Conservation (phyloP, 192 early-diverging fungal genomes). For the Backusella tarrabulga region DNA sequence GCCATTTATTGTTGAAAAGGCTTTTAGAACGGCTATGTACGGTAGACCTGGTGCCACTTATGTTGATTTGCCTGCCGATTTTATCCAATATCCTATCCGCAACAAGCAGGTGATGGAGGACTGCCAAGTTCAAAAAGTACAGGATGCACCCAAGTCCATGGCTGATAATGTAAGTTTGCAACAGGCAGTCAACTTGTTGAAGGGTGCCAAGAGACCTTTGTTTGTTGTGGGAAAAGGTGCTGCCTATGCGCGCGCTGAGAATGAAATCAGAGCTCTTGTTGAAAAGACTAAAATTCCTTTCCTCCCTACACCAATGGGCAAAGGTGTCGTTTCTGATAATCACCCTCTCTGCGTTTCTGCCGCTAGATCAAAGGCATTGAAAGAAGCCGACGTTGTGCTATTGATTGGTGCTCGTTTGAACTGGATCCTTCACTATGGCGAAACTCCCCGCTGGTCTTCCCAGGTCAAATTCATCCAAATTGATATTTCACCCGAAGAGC, state of each 20-base stretch:
- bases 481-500: slow-evolving; percentile 66
- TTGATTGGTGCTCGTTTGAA: slow-evolving; percentile 69
- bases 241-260: slow-evolving; percentile 65
- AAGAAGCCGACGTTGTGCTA: slow-evolving; percentile 65
- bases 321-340: slow-evolving; percentile 64
- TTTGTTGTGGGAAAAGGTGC: slow-evolving; percentile 74
- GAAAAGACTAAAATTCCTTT: slow-evolving; percentile 62
- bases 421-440: slow-evolving; percentile 77
- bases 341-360: slow-evolving; percentile 62
- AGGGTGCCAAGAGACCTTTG: slow-evolving; percentile 53
- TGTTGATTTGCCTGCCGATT: slow-evolving; percentile 67
- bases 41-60: slow-evolving; percentile 68
- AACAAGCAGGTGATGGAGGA: slow-evolving; percentile 15
- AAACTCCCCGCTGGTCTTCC: slow-evolving; percentile 47
- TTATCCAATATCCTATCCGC: slow-evolving; percentile 50
- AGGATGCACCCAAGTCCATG: slow-evolving; percentile 33
- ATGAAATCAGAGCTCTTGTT: slow-evolving; percentile 51
- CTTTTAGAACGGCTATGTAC: slow-evolving; percentile 46
- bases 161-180: slow-evolving; percentile 49
- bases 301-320: slow-evolving; percentile 73
- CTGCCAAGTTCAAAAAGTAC: slow-evolving; percentile 11
- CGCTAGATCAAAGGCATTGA: slow-evolving; percentile 62
- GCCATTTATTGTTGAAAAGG: slow-evolving; percentile 52
- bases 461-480: slow-evolving; percentile 69
- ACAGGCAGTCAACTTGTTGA: slow-evolving; percentile 44